These are phyloP conservation scores for Schizosaccharomyces versatilis DNA, from an alignment of 1,139 yeast species.

Conservation along the genomic window DNA sequence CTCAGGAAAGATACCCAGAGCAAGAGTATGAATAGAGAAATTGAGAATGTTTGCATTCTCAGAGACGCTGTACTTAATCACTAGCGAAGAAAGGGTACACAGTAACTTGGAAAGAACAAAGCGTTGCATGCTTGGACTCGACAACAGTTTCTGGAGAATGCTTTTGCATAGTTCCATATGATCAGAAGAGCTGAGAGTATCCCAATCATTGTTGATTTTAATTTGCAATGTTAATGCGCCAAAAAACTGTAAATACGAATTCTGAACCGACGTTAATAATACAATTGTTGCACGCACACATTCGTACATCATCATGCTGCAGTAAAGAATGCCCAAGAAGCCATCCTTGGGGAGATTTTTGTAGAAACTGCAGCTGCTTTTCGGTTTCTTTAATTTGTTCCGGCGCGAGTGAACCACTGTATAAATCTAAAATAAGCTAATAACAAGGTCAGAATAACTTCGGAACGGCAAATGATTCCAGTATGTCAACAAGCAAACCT, in stretches of 20 bases:
- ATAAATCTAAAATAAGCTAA: background rate
- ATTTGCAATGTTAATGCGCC: slow-evolving; percentile 41
- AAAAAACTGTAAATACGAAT: slow-evolving; percentile 31
- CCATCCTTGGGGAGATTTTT: background rate
- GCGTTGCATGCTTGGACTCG: background rate
- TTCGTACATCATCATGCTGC: background rate
- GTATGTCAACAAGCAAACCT: background rate
- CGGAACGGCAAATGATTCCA: too few relatives aligned
- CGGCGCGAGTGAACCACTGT: background rate
- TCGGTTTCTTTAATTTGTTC: background rate
- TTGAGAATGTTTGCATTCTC: background rate
- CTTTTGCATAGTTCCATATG: background rate
- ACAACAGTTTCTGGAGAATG: background rate
- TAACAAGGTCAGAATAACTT: too few relatives aligned
- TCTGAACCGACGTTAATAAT: slow-evolving; percentile 5
- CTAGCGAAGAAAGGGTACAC: background rate
- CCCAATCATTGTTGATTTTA: slow-evolving; percentile 21
- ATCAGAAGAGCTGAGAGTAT: background rate
- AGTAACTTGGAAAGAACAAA: background rate
- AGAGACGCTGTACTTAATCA: background rate
- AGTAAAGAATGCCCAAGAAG: background rate
- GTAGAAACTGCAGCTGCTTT: background rate
- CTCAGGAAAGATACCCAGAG: background rate
- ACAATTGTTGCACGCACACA: too few relatives aligned
- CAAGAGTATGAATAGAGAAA: background rate